Base-by-base conservation (phyloP, 129 eudicot species). In the Chrysanthemum makinoi region DNA sequence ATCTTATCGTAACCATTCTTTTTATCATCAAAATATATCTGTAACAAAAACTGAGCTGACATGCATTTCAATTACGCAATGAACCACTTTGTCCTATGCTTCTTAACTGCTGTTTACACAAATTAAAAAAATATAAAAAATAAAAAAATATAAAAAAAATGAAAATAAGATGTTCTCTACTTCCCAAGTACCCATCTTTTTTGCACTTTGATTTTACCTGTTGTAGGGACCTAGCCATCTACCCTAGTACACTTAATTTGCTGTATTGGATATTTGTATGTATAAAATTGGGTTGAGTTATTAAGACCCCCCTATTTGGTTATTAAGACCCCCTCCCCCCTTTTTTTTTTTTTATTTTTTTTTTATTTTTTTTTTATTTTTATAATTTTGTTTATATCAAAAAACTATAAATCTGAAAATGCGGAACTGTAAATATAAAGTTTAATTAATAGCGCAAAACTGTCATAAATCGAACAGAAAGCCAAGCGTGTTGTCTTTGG, bases 171-270 rank as follows among this genome's bases (percentile, higher is more conserved):
- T 64, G 52, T 64, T 64, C 51, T 64, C 50, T 64, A n/a, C 68
- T 64, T 17, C 68, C 68, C 68, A 64, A 39, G 11, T 64, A 43
- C 51, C 5, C 68, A 24, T 10, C 4, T 64, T 64, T 64, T 16
- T 22, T 35, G 68, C 68, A 64, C 24, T 64, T 64, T 39, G 51
- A 64, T 64, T 39, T 64, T 52, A 50, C 62, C 68, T 73, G 77
- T 22, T 59, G 68, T 72, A 72, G 76, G 68, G 68, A 64, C 68
- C 68, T 64, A 66, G 47, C 76, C 46, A 59, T 18, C 55, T 65
- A 65, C 48, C 20, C 33, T 10, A 4, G 14, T 20, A 62, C 68
- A 5, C 46, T 62, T 62, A 39, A 28, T 39, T 39, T 39, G 46
- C 46, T 39, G 10, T 39, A 7, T 39, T 2, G 33, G 5, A 14